Conservation (phyloP, 495 filamentous ascomycete species). For the Lasiosphaeria miniovina region DNA sequence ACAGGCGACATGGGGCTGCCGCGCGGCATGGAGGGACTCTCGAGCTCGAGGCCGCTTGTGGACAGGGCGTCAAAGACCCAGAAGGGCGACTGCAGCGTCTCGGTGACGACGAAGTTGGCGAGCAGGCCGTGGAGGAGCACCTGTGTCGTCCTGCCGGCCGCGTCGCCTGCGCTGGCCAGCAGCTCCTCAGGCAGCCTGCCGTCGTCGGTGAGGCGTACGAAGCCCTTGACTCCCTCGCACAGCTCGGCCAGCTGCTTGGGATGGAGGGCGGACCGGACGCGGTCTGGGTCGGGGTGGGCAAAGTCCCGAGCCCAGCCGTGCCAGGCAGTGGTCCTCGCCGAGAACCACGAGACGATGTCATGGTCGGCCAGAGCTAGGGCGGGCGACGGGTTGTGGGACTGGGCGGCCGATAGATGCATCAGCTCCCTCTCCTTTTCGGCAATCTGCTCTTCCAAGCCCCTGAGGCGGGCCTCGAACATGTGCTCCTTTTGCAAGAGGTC, state of each 20-base stretch:
- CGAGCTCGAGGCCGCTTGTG: slow-evolving; percentile 2
- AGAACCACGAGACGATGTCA: slow-evolving; percentile 11
- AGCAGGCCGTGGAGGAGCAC: slow-evolving; percentile 23
- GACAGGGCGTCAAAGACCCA: slow-evolving; percentile 22
- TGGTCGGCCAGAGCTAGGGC: neutral
- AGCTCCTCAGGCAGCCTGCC: slow-evolving; percentile 16
- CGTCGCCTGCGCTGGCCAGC: neutral
- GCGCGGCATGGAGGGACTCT: slow-evolving; percentile 13
- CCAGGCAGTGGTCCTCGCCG: slow-evolving; percentile 6
- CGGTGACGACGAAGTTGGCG: slow-evolving; percentile 20
- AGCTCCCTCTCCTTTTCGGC: slow-evolving; percentile 14
- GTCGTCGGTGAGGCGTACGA: slow-evolving; percentile 18
- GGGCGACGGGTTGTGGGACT: neutral
- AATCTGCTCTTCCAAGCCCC: slow-evolving; percentile 12
- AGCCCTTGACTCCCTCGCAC: slow-evolving; percentile 17
- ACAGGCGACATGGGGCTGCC: slow-evolving; percentile 5
- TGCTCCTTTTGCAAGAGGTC: slow-evolving; percentile 12
- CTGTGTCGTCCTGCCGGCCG: neutral
- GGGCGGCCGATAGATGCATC: neutral
- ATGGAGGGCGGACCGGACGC: slow-evolving; percentile 16
- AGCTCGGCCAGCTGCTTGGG: slow-evolving; percentile 19
- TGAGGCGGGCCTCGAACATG: slow-evolving; percentile 14
- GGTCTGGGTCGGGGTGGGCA: slow-evolving; percentile 13
- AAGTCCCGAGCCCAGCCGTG: slow-evolving; percentile 12
- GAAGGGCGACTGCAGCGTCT: slow-evolving; percentile 16